Base-by-base conservation (phyloP, 1,284 basidiomycete genomes). In the Irpex sp. region DNA sequence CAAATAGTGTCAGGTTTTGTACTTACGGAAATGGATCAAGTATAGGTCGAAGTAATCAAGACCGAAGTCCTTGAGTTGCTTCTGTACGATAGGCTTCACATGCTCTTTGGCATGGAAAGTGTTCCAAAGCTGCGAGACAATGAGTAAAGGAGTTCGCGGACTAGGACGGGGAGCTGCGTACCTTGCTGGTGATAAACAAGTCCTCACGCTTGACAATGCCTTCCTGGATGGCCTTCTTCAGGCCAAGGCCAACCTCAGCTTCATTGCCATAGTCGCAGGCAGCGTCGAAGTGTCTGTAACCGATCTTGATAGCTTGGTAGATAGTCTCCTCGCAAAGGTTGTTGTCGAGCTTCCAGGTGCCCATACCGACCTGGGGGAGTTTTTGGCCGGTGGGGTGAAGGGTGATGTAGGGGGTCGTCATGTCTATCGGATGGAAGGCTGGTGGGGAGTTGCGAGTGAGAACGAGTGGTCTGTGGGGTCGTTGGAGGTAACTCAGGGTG, bases 181-280 rank as follows among this genome's bases (percentile, higher is more conserved):
- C 60, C 67, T 72, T 72, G 15, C 68, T 69, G 47, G 66, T 67
- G 57, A 72, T 67, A 65, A 72, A 80, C 34, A 80, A 70, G 38
- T 80, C 77, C 65, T 78, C 76, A 38, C 79, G 73, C 65, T 74
- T 75, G 55, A 80, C 76, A 54, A 79, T 57, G 48, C 76, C 76
- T 57, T 78, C 77, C 51, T 73, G 71, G 66, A 80, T 72, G 1
- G 78, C 78, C 19, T 75, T 72, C 58, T 67, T 68, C 57, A 79
- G 64, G 58, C 77, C 80, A 58, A 75, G 72, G 34, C 76, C 78
- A 59, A 73, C 73, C 66, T 77, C 75, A 61, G 74, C 72, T 70
- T 80, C 79, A 66, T 79, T 80, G 21, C 76, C 79, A 62, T 78
- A 77, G 61, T 76, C 71, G 47, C 71, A 73, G 19, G 77, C 77